Conservation (phyloP, 176 grass and related monocot genomes). For the Juncus effusus region DNA sequence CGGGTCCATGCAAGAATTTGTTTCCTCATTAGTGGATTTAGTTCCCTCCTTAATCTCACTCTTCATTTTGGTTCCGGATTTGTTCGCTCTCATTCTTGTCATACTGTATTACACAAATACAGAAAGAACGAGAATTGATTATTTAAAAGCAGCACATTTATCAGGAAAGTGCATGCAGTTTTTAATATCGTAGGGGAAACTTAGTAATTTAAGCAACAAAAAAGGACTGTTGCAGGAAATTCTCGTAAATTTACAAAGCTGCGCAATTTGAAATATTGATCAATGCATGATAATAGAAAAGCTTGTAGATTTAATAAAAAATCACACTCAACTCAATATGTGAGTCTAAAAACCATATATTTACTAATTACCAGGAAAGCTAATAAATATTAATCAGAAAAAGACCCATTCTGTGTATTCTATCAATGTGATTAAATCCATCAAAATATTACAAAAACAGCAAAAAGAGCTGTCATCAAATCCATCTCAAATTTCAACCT, state of each 20-base stretch:
- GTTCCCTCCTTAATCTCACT: background rate
- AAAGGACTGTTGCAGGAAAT: no score
- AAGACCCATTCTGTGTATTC: no score
- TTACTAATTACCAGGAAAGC: background rate
- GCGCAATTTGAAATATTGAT: no score
- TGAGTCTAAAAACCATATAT: background rate
- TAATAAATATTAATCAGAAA: no score
- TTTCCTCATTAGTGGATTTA: background rate
- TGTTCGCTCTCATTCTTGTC: constrained; percentile 7
- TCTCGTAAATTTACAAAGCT: no score
- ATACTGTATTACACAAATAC: constrained; percentile 6
- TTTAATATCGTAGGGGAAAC: no score
- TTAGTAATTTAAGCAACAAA: no score
- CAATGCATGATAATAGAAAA: no score
- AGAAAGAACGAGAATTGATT: background rate
- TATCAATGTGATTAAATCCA: no score
- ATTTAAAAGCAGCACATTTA: background rate
- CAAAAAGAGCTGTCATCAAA: background rate
- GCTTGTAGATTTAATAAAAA: no score
- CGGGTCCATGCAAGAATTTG: constrained; percentile 4
- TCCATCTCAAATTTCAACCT: background rate
- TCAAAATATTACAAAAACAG: background rate
- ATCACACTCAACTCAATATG: no score
- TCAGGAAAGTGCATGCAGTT: background rate
- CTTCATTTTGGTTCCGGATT: constrained; percentile 14